phyloP scores from a whole-genome alignment of 1,139 yeast genomes.

The Protomyces lactucae-debilis region DNA sequence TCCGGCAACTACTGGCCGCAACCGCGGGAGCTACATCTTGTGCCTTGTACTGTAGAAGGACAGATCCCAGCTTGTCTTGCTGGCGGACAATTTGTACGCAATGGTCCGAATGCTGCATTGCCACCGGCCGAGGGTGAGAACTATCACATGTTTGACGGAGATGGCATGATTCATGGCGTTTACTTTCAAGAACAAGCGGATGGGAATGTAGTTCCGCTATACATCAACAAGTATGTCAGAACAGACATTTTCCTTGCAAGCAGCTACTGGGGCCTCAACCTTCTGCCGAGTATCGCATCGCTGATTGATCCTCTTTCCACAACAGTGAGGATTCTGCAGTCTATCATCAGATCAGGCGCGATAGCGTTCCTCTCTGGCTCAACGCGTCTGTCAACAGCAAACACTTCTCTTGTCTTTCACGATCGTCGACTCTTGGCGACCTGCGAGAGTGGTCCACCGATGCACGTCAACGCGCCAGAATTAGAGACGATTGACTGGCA shows the following conservation, averaged over 20 bases:
- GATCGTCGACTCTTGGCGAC: conserved; percentile 24
- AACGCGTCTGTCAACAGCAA: conserved; percentile 22
- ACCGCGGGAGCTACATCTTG: conserved; percentile 20
- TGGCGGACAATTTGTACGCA: conserved; percentile 27
- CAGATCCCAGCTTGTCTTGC: conserved; percentile 4
- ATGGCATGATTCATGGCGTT: conserved; percentile 28
- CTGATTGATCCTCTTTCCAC: conserved; percentile 24
- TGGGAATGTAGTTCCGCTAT: conserved; percentile 5
- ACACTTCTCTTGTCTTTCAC: conserved; percentile 23
- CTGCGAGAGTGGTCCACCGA: conserved; percentile 27
- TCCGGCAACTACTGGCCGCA: conserved; percentile 27
- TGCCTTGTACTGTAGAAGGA: conserved; percentile 13
- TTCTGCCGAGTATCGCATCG: conserved; percentile 25
- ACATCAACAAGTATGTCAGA: conserved; percentile 22
- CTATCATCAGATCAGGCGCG: conserved; percentile 17
- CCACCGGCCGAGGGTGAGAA: conserved; percentile 23
- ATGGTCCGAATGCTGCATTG: conserved; percentile 25
- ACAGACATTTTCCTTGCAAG: conserved; percentile 24
- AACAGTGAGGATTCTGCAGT: neutral
- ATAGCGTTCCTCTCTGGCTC: conserved; percentile 23
- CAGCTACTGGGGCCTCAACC: conserved; percentile 9
- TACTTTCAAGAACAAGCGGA: neutral
- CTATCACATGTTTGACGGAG: conserved; percentile 27
- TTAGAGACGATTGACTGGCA: conserved; percentile 26
- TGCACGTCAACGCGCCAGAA: conserved; percentile 19